Conservation (phyloP, 352 stramenopile species). For the Phytophthora kernoviae region DNA sequence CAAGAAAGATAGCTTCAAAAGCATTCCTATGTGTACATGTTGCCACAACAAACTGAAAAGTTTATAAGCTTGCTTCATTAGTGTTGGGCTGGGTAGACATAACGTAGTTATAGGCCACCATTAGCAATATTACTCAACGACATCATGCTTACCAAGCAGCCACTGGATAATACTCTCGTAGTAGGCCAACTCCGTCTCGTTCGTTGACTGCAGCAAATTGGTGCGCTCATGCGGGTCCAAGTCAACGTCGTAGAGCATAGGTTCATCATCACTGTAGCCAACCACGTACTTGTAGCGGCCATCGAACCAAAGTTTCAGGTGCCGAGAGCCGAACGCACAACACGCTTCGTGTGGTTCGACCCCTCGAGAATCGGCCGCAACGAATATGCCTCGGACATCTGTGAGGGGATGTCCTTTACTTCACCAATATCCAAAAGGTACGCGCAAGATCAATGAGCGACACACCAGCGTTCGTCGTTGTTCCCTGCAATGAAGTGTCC, state of each 20-base stretch:
- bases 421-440: slow-evolving; percentile 39
- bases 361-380: slow-evolving; percentile 32
- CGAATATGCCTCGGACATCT: slow-evolving; percentile 38
- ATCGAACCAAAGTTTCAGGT: slow-evolving; percentile 41
- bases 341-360: slow-evolving; percentile 13
- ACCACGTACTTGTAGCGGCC: slow-evolving; percentile 42
- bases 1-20: too few species aligned
- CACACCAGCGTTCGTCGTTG: slow-evolving; percentile 28
- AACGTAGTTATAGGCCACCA: too few species aligned
- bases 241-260: slow-evolving; percentile 36
- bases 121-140: slow-evolving; percentile 17
- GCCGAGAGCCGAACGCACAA: slow-evolving; percentile 30
- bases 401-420: slow-evolving; percentile 26
- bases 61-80: too few species aligned
- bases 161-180: slow-evolving; percentile 30
- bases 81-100: too few species aligned
- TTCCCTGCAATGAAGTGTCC: slow-evolving; percentile 21
- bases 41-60: too few species aligned
- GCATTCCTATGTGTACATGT: too few species aligned
- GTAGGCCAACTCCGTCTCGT: slow-evolving; percentile 23
- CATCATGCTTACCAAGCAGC: slow-evolving; percentile 33
- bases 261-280: slow-evolving; percentile 36
- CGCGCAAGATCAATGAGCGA: slow-evolving; percentile 40
- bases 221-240: slow-evolving; percentile 34
- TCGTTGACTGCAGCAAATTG: slow-evolving; percentile 26